phyloP scores from a whole-genome alignment of 2,329 filamentous ascomycete species.

The Pseudocercospora macadamiae region DNA sequence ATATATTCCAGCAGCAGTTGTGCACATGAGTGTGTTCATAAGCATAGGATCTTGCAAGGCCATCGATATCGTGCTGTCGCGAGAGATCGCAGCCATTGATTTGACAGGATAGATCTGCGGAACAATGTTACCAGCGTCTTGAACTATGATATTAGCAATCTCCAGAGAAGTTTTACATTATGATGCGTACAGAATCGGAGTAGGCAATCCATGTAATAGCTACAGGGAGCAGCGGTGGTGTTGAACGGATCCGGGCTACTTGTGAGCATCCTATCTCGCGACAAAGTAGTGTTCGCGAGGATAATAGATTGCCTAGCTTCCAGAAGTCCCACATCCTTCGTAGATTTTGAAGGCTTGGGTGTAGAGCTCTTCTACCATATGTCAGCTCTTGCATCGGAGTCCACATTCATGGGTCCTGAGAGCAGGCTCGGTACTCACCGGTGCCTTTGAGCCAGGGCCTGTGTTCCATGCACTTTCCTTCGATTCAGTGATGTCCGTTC shows the following conservation, averaged over 20 bases:
- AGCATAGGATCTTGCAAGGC: slow-evolving; percentile 1
- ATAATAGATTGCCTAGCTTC: no score
- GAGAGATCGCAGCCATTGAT: not conserved
- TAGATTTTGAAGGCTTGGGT: no score
- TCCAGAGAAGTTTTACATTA: no score
- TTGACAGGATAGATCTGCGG: slow-evolving; percentile 2
- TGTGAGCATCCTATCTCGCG: not conserved
- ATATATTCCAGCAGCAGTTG: not conserved
- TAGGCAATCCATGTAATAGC: slow-evolving; percentile 4
- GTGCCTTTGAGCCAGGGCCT: no score
- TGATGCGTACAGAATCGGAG: slow-evolving; percentile 8
- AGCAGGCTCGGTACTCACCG: no score
- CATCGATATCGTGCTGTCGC: not conserved
- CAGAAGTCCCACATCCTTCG: not conserved
- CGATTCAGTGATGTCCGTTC: no score
- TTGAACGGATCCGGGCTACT: not conserved
- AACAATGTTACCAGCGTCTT: not conserved
- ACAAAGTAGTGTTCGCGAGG: no score
- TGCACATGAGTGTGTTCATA: not conserved
- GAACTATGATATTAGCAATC: not conserved
- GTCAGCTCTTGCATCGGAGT: no score
- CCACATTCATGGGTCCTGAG: no score
- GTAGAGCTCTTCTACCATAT: no score
- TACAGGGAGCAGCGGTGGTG: not conserved
- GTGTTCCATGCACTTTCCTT: no score